Evolutionary conservation across 1,139 yeast species (phyloP).

Genomic region (Yarrowia galli): DNA sequence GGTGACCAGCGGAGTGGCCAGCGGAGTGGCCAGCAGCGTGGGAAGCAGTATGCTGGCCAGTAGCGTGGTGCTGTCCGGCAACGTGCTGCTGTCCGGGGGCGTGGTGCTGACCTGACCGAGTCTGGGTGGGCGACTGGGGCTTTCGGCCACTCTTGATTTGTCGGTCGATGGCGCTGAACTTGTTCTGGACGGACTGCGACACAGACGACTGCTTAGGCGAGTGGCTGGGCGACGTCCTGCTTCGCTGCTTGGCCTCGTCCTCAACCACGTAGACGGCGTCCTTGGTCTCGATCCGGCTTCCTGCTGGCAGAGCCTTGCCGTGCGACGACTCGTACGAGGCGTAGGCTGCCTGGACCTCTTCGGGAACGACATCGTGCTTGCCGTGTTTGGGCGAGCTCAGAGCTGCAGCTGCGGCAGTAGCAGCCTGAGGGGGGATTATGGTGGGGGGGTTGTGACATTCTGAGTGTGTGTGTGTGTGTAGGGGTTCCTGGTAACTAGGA

Average conservation of each 20-base stretch:
- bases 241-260: constrained; percentile 21
- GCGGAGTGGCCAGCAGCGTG: background rate
- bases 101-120: no score
- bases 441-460: background rate
- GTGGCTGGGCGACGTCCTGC: background rate
- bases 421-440: constrained; percentile 10
- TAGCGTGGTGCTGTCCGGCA: background rate
- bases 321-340: constrained; percentile 26
- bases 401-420: constrained; percentile 17
- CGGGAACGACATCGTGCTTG: constrained; percentile 23
- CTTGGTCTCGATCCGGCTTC: constrained; percentile 20
- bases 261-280: constrained; percentile 22
- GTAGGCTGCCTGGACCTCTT: constrained; percentile 31
- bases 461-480: no score
- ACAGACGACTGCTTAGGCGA: constrained; percentile 26
- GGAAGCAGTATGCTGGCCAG: background rate
- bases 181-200: constrained; percentile 6
- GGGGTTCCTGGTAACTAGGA: background rate
- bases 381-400: constrained; percentile 19
- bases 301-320: constrained; percentile 32
- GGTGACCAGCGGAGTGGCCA: background rate
- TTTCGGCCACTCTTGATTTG: constrained; percentile 17
- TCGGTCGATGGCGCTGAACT: constrained; percentile 20
- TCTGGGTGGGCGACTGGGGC: background rate
- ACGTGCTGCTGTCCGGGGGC: background rate